Conservation (phyloP, 495 filamentous ascomycete species). For the Antarctomyces pellizariae region DNA sequence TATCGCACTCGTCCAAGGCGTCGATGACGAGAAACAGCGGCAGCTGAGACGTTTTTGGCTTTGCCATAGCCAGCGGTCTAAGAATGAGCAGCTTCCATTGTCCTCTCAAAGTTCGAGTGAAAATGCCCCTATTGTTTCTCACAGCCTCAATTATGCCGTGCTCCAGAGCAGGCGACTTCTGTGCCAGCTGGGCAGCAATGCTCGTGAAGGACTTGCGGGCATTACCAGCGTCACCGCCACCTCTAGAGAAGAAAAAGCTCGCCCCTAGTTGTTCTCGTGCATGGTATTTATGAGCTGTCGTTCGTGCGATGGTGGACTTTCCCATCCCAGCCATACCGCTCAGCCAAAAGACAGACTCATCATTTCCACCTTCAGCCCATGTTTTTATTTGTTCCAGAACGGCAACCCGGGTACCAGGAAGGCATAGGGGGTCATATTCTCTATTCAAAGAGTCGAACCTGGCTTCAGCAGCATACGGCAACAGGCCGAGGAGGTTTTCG, state of each 20-base stretch:
- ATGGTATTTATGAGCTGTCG: constrained; percentile 12
- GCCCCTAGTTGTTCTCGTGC: constrained; percentile 10
- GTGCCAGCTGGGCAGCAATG: constrained; percentile 3
- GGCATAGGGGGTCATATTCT: constrained; percentile 11
- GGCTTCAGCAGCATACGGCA: constrained; percentile 7
- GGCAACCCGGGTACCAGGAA: constrained; percentile 11
- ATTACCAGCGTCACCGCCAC: constrained; percentile 2
- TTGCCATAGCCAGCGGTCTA: constrained; percentile 1
- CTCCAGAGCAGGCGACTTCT: constrained; percentile 1
- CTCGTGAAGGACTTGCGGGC: constrained; percentile 4
- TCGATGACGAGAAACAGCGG: constrained; percentile 3
- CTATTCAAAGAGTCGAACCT: constrained; percentile 10
- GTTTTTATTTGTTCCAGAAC: constrained; percentile 11
- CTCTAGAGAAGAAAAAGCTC: constrained; percentile 27
- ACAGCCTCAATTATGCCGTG: constrained; percentile 1
- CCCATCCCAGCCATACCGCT: constrained; percentile 21
- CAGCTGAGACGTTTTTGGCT: not conserved
- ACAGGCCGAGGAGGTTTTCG: constrained; percentile 1
- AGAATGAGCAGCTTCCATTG: constrained; percentile 5
- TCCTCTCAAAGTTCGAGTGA: constrained; percentile 1
- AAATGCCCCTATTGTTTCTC: constrained; percentile 1
- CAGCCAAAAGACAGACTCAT: constrained; percentile 19
- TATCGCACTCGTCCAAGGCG: constrained; percentile 5
- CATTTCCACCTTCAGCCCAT: constrained; percentile 11
- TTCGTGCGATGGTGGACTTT: constrained; percentile 14